A percentile compares a stretch with the other conserved stretches of the same genome.
Evolutionary conservation across 225 moss, liverwort and hornwort species (phyloP).

Genomic region (Ulota crispa): DNA sequence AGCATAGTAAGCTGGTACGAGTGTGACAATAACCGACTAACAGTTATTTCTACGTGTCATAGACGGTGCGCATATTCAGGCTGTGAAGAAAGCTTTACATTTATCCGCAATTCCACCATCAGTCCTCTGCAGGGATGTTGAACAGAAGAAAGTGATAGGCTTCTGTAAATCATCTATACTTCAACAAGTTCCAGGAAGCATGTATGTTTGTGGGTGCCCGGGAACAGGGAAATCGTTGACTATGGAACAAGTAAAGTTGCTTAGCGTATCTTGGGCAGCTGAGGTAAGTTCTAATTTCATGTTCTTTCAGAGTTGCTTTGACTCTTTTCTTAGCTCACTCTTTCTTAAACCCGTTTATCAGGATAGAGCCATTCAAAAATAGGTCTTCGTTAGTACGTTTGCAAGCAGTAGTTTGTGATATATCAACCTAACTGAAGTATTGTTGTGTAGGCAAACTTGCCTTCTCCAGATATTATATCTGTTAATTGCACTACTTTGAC

Average conservation of each 20-base stretch:
- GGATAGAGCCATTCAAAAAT: slow-evolving; percentile 10
- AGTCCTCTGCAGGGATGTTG: slow-evolving; percentile 72
- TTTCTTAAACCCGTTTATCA: slow-evolving; percentile 1
- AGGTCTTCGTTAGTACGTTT: neutral
- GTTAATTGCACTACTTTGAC: slow-evolving; percentile 85
- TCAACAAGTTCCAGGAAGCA: slow-evolving; percentile 72
- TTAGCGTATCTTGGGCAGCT: slow-evolving; percentile 64
- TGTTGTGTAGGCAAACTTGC: slow-evolving; percentile 60
- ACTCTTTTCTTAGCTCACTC: neutral
- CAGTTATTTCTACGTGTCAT: slow-evolving; percentile 11
- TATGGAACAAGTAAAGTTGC: slow-evolving; percentile 73
- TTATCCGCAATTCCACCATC: slow-evolving; percentile 71
- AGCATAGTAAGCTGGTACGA: neutral
- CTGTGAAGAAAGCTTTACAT: slow-evolving; percentile 82
- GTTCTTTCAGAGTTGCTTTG: slow-evolving; percentile 9
- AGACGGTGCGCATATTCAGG: slow-evolving; percentile 60
- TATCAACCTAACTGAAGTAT: slow-evolving; percentile 10
- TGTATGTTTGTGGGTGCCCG: slow-evolving; percentile 86
- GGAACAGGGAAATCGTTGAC: slow-evolving; percentile 91
- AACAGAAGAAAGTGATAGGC: slow-evolving; percentile 67
- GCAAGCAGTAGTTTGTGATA: slow-evolving; percentile 15
- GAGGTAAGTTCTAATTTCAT: slow-evolving; percentile 46
- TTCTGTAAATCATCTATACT: slow-evolving; percentile 75
- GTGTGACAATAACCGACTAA: neutral
- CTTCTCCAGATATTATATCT: slow-evolving; percentile 60